phyloP scores from a whole-genome alignment of 208 protist species.

The Blechomonas ayalai region DNA sequence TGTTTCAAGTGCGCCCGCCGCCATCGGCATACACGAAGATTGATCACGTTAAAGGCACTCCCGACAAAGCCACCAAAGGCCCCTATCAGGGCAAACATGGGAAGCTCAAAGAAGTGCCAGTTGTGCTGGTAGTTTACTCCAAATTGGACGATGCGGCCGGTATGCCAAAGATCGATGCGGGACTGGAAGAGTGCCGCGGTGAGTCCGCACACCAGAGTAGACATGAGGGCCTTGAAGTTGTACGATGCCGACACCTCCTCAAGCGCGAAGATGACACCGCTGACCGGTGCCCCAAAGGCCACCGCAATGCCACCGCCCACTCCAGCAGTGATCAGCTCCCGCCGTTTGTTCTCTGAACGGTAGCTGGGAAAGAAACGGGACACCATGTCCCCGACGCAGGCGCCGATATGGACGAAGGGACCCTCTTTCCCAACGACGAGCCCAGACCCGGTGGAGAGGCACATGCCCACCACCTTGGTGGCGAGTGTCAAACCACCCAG shows the following conservation, averaged over 20 bases:
- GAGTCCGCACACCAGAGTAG: constrained; percentile 79
- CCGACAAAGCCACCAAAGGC: constrained; percentile 65
- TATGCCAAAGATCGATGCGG: constrained; percentile 62
- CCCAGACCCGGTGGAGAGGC: constrained; percentile 67
- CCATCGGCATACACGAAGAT: constrained; percentile 45
- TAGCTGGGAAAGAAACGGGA: constrained; percentile 52
- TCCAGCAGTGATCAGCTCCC: constrained; percentile 62
- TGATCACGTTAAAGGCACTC: constrained; percentile 51
- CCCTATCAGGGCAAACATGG: constrained; percentile 57
- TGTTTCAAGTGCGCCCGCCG: constrained; percentile 41
- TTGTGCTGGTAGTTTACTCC: constrained; percentile 78
- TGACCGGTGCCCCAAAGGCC: constrained; percentile 72
- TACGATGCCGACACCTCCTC: constrained; percentile 82
- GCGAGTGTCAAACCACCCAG: constrained; percentile 70
- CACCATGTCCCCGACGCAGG: constrained; percentile 60
- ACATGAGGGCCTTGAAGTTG: constrained; percentile 83
- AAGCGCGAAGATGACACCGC: constrained; percentile 69
- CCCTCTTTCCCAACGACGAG: constrained; percentile 82
- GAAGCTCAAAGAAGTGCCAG: constrained; percentile 78
- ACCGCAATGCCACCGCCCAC: constrained; percentile 65
- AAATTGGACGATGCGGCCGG: constrained; percentile 72
- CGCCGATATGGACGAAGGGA: constrained; percentile 87
- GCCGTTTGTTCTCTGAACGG: constrained; percentile 40
- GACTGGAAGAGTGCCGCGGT: constrained; percentile 74
- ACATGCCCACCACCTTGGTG: constrained; percentile 69